Percentiles rank a stretch among this genome's conserved stretches.
Conservation (phyloP, 1,139 yeast genomes). For the Taphrina pruni region DNA sequence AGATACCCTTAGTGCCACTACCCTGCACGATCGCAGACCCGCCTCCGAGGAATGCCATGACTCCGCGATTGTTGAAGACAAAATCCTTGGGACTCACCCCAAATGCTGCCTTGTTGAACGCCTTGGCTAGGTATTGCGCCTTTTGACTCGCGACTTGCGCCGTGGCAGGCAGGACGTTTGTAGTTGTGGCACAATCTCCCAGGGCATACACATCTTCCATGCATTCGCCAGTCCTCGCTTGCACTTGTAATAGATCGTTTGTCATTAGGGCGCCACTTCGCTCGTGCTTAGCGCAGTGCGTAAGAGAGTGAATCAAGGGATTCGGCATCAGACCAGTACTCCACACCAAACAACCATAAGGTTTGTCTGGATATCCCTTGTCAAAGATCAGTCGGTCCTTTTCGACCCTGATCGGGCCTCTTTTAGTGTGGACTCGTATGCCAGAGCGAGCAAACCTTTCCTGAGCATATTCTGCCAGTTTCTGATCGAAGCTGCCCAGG, state of each 20-base stretch:
- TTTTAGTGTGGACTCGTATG: constrained; percentile 62
- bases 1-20: constrained; percentile 55
- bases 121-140: constrained; percentile 58
- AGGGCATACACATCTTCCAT: constrained; percentile 67
- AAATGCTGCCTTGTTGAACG: constrained; percentile 51
- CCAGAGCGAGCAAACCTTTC: constrained; percentile 63
- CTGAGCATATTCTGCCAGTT: constrained; percentile 67
- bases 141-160: constrained; percentile 40
- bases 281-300: background rate
- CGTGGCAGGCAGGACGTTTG: constrained; percentile 46
- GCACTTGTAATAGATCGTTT: constrained; percentile 62
- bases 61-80: constrained; percentile 64
- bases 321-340: constrained; percentile 64
- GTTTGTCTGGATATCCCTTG: constrained; percentile 54
- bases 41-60: constrained; percentile 67
- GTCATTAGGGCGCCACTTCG: constrained; percentile 21
- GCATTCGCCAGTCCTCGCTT: constrained; percentile 58
- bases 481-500: constrained; percentile 66
- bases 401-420: constrained; percentile 19
- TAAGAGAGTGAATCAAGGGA: constrained; percentile 21
- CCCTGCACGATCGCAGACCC: constrained; percentile 69
- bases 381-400: constrained; percentile 57
- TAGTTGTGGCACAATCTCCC: constrained; percentile 69
- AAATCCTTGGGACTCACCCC: constrained; percentile 57
- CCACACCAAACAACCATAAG: constrained; percentile 60